These are phyloP conservation scores for Cytidiella melzeri DNA, from an alignment of 768 basidiomycete genomes.

Conservation along the genomic window DNA sequence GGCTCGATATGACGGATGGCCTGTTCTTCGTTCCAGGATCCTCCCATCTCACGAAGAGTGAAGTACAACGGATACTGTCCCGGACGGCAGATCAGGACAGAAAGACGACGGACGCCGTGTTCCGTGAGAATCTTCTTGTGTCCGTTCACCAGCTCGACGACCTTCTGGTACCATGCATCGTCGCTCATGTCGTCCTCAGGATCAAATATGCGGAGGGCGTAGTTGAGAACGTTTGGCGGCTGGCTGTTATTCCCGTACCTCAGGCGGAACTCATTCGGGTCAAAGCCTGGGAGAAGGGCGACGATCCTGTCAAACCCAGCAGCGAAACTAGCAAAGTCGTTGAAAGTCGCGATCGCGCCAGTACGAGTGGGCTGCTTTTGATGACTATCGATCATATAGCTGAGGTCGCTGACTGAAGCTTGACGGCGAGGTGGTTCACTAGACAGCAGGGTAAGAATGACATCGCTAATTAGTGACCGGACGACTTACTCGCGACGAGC, in stretches of 20 bases:
- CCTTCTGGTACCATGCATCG: conserved; percentile 68
- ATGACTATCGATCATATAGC: conserved; percentile 82
- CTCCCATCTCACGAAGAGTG: conserved; percentile 74
- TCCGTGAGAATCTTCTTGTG: conserved; percentile 52
- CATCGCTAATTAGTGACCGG: conserved; percentile 1
- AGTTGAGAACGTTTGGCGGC: conserved; percentile 89
- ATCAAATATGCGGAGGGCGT: conserved; percentile 86
- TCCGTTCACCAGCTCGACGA: conserved; percentile 67
- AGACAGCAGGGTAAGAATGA: not conserved
- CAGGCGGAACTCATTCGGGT: conserved; percentile 62
- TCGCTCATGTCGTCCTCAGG: conserved; percentile 74
- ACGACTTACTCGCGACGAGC: conserved; percentile 36
- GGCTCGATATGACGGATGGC: conserved; percentile 98
- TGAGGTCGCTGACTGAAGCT: conserved; percentile 93
- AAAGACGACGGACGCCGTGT: conserved; percentile 87
- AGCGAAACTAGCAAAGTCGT: conserved; percentile 58
- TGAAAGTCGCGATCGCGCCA: conserved; percentile 90
- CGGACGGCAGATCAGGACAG: conserved; percentile 85
- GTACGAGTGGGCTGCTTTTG: conserved; percentile 86
- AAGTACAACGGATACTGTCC: conserved; percentile 93
- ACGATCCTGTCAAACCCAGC: conserved; percentile 74
- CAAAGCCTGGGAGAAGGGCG: conserved; percentile 67
- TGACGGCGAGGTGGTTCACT: conserved; percentile 63
- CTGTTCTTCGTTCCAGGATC: conserved; percentile 86
- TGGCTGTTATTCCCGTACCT: conserved; percentile 68